phyloP scores from a whole-genome alignment of 169 alveolate species.

The Eimeria maxima region DNA sequence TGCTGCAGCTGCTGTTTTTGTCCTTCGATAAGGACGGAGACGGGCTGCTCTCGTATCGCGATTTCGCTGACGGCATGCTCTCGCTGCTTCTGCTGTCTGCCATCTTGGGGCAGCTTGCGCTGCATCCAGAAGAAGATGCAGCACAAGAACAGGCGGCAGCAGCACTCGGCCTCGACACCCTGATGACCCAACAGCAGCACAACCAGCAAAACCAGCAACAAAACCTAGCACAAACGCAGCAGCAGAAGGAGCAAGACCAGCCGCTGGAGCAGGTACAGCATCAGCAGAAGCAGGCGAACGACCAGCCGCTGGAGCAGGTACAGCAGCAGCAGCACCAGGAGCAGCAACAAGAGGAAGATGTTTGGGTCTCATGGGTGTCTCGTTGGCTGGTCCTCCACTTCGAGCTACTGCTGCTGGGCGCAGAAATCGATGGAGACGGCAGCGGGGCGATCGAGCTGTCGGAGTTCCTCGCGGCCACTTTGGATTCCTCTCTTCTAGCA shows the following conservation, averaged over 20 bases:
- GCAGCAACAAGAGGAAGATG: neutral
- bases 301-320: neutral
- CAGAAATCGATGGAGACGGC: constrained; percentile 36
- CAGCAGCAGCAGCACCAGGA: neutral
- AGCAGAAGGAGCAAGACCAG: too few species aligned
- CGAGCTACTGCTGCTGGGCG: constrained; percentile 20
- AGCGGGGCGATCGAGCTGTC: constrained; percentile 67
- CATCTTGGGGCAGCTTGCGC: constrained; percentile 1
- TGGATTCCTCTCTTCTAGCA: constrained; percentile 39
- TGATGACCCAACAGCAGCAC: neutral
- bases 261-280: too few species aligned
- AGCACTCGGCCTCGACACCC: constrained; percentile 3
- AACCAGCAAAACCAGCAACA: neutral
- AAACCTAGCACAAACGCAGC: too few species aligned
- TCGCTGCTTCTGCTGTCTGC: constrained; percentile 53
- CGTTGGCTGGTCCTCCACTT: constrained; percentile 50
- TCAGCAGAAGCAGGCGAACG: too few species aligned
- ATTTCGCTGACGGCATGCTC: constrained; percentile 49
- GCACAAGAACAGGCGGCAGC: neutral
- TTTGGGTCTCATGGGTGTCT: constrained; percentile 7
- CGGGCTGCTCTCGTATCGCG: constrained; percentile 27
- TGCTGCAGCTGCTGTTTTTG: constrained; percentile 43
- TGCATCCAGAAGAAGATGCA: neutral
- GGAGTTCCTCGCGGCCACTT: constrained; percentile 51
- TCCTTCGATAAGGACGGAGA: constrained; percentile 45